Conservation (phyloP, 2,329 filamentous ascomycete species). For the Paecilomyces niveus region DNA sequence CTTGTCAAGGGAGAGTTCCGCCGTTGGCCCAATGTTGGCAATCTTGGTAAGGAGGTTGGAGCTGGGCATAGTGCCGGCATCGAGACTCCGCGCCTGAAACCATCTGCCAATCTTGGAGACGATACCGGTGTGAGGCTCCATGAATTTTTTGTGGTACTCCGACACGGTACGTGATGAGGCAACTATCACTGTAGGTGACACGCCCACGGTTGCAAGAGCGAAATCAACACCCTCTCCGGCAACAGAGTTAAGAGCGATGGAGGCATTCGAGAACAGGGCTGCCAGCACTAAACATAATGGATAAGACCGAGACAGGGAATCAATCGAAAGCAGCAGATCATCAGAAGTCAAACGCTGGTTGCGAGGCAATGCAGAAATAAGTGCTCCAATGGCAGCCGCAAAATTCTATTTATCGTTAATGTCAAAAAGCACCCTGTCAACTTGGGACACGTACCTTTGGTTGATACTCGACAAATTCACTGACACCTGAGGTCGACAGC, state of each 20-base stretch:
- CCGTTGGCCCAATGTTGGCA: constrained; percentile 29
- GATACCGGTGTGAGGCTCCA: constrained; percentile 52
- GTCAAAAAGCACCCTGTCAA: not conserved
- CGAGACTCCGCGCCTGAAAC: constrained; percentile 62
- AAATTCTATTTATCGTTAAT: constrained; percentile 53
- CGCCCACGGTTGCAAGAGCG: constrained; percentile 61
- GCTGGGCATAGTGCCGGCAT: constrained; percentile 66
- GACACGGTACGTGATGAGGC: constrained; percentile 67
- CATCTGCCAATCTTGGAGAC: constrained; percentile 63
- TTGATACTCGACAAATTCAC: constrained; percentile 74
- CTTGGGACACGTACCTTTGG: constrained; percentile 45
- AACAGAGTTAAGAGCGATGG: constrained; percentile 82
- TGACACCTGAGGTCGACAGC: constrained; percentile 36
- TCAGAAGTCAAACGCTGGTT: constrained; percentile 64
- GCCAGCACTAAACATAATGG: constrained; percentile 72
- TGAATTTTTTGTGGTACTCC: constrained; percentile 58
- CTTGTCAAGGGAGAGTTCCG: constrained; percentile 50
- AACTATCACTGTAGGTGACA: constrained; percentile 76
- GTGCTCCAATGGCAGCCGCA: constrained; percentile 74
- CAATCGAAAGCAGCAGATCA: constrained; percentile 80
- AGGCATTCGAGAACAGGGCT: constrained; percentile 77
- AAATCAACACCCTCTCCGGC: constrained; percentile 68
- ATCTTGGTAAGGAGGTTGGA: constrained; percentile 52
- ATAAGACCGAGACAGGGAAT: constrained; percentile 72
- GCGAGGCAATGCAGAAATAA: constrained; percentile 68